Evolutionary conservation across 1,139 yeast species (phyloP).

Genomic region (Pichia sp.): DNA sequence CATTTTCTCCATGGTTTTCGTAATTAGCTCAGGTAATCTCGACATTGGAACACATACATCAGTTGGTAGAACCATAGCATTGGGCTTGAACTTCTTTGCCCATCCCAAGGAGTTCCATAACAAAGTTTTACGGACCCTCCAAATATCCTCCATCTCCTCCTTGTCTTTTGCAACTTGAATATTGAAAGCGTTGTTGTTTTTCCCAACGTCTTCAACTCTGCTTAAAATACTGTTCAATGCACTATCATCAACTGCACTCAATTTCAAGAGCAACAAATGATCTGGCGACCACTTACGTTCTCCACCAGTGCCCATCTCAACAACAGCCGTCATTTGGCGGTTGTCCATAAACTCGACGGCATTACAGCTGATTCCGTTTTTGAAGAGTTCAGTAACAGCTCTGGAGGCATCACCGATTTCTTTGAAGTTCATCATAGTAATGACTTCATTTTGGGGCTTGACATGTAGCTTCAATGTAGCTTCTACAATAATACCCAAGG

Average conservation of each 20-base stretch:
- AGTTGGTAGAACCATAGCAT: conserved; percentile 53
- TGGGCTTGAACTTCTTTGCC: conserved; percentile 36
- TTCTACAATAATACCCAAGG: conserved; percentile 65
- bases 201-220: conserved; percentile 25
- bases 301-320: conserved; percentile 44
- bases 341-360: conserved; percentile 66
- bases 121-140: conserved; percentile 45
- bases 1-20: conserved; percentile 47
- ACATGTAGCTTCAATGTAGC: conserved; percentile 59
- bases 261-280: conserved; percentile 72
- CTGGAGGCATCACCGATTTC: conserved; percentile 54
- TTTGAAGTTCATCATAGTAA: conserved; percentile 57
- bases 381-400: conserved; percentile 50
- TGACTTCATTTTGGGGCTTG: conserved; percentile 50
- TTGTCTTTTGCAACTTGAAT: conserved; percentile 31
- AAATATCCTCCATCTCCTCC: conserved; percentile 38
- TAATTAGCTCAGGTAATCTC: conserved; percentile 41
- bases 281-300: conserved; percentile 61
- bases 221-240: conserved; percentile 24
- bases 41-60: conserved; percentile 57
- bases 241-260: conserved; percentile 51
- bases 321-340: conserved; percentile 63
- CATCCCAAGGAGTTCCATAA: conserved; percentile 41
- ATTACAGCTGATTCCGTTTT: conserved; percentile 51
- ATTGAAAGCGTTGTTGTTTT: conserved; percentile 29